Base-by-base conservation (phyloP, 2,329 filamentous ascomycete genomes). In the Xylariaceae sp. region DNA sequence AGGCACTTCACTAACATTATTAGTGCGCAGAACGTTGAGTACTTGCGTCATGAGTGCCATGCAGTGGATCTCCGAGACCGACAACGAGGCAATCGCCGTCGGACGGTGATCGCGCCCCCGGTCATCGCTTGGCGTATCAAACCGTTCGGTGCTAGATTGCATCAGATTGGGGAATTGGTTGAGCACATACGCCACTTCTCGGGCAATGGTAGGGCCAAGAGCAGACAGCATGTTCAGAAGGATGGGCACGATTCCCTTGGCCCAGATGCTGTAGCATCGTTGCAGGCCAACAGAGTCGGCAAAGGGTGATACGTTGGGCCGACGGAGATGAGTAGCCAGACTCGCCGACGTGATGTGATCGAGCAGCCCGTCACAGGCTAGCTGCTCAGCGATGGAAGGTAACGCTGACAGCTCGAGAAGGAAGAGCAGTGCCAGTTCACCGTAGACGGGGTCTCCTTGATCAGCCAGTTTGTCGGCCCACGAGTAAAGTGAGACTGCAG, bases 201-300 rank as follows among this genome's bases (percentile, higher is more conserved):
- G 85, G 0, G 92, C 92, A 51, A 96, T 85, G 1, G 90, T 88
- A 1, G 86, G 82, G 9, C 92, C 91, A 15, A 99, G 85, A 9
- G 89, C 86, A 60, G 88, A 85, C 17, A 99, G 82, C 34, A 99
- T 80, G 72, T 97, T 97, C 50, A 99, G 82, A 61, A 93, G 88
- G 15, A 99, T 78, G 0, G 94, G 94, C 2, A 99, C 79, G 59
- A 97, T 83, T 1, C 91, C 94, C 66, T 90, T 88, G 17, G 86
- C 85, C 94, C 94, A 99, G 69, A 97, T 92, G 55, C 83, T 83
- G 76, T 96, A 96, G 70, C 96, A 86, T 30, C 93, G 86, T 62
- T 86, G 84, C 0, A 83, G 76, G 1, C 87, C 81, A 2, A 84
- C 79, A 11, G 83, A 84, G 4, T 89, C 83, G 50, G 94, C 88